phyloP scores from a whole-genome alignment of 768 basidiomycete genomes.

The Gymnopilus dilepis region DNA sequence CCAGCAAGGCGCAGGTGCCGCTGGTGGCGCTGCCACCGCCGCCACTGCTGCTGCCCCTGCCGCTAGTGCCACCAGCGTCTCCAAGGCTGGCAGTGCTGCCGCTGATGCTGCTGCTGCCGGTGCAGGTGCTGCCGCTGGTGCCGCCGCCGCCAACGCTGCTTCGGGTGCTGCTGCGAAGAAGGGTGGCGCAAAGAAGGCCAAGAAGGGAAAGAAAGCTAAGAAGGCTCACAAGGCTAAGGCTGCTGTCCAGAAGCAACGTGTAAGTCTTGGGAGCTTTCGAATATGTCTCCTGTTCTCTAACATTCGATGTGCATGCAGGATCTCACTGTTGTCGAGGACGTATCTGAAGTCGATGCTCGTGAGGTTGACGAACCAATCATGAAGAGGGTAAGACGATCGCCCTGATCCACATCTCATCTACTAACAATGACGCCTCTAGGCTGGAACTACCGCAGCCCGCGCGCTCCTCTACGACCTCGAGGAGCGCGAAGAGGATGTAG shows the following conservation, averaged over 20 bases:
- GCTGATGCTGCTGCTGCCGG: constrained; percentile 22
- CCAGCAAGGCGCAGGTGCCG: constrained; percentile 36
- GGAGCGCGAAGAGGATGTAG: constrained; percentile 29
- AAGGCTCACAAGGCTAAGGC: not conserved
- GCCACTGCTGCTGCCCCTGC: constrained; percentile 16
- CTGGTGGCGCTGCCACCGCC: constrained; percentile 17
- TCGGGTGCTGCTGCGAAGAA: constrained; percentile 15
- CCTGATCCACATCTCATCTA: not conserved
- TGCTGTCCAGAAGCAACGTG: not conserved
- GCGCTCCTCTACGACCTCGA: constrained; percentile 37
- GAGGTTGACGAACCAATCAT: not conserved
- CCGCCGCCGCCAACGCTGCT: constrained; percentile 22
- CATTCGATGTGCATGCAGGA: not conserved
- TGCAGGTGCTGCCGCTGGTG: constrained; percentile 13
- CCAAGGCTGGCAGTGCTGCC: constrained; percentile 17
- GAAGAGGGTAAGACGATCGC: not conserved
- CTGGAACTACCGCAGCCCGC: constrained; percentile 45
- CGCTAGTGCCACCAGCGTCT: constrained; percentile 12
- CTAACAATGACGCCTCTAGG: not conserved
- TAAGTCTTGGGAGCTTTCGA: not conserved
- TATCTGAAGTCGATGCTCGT: not conserved
- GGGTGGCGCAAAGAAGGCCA: constrained; percentile 11
- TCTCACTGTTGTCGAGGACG: not conserved
- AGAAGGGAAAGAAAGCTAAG: constrained; percentile 6
- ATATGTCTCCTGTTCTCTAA: not conserved